Evolutionary conservation across 1,284 basidiomycete species (phyloP), one percentile per base, ranked within the genome.

Genomic region (Fistulinella cinereoalba): DNA sequence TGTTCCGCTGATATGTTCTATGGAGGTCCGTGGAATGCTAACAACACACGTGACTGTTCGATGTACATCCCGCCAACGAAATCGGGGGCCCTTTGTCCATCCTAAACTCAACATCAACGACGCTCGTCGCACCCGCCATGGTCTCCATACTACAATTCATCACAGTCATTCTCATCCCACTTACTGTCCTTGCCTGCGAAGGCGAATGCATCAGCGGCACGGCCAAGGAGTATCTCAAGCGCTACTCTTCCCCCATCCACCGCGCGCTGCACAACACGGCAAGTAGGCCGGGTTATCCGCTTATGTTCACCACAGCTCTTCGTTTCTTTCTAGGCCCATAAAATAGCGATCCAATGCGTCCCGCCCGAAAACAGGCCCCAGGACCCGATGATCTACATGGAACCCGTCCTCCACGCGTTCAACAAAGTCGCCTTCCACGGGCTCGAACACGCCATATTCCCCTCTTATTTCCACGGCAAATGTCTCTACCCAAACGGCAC

Each of bases 401-500:
- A 64, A 5, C 79, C 81, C 6, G 59, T 85, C 38, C 40, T 74
- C 36, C 49, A 62, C 18, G 69, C 71, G 1, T 86, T 79, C 67
- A 47, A 69, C 28, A 61, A 71, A 37, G 54, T 60, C 19, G 72
- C 76, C 23, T 79, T 76, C 55, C 46, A 64, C 4, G 61, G 65
- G 6, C 69, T 84, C 55, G 67, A 74, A 55, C 64, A 50, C 22
- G 73, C 72, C 18, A 81, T 87, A 52, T 87, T 87, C 52, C 79
- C 81, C 3, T 62, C 65, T 24, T 79, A 70, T 66, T 88, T 88
- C 64, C 87, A 88, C 53, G 87, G 86, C 46, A 89, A 86, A 67
- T 88, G 86, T 57, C 76, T 79, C 55, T 58, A 70, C 34, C 58
- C 53, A 7, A 70, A 79, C 46, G 80, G 76, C 40, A 65, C 73